Conservation (phyloP, 192 early-diverging fungal genomes). For the Podila verticillata region DNA sequence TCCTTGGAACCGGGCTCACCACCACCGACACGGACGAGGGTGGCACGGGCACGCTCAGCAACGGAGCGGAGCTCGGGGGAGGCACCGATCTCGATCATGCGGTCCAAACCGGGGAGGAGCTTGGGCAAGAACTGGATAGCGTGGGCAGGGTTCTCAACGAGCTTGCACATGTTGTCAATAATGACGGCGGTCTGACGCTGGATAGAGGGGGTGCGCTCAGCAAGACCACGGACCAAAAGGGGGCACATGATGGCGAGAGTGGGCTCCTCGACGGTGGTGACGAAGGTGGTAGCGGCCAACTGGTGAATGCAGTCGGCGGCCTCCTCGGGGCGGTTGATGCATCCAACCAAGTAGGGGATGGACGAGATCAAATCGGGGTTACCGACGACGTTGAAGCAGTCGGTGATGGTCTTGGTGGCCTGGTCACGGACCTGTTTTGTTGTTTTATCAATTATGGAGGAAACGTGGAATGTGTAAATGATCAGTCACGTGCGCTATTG, state of each 20-base stretch:
- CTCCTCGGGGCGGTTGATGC: constrained; percentile 82
- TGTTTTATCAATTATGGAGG: background rate
- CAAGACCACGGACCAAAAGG: constrained; percentile 74
- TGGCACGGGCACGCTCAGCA: constrained; percentile 73
- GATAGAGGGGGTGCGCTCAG: constrained; percentile 75
- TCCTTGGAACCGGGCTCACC: constrained; percentile 57
- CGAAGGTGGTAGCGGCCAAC: constrained; percentile 84
- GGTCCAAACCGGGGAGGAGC: constrained; percentile 80
- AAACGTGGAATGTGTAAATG: background rate
- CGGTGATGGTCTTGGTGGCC: constrained; percentile 72
- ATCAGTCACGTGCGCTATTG: constrained; percentile 8
- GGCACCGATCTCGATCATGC: constrained; percentile 77
- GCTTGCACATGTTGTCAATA: constrained; percentile 93
- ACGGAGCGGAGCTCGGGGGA: constrained; percentile 82
- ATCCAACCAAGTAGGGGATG: constrained; percentile 76
- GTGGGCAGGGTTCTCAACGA: constrained; percentile 84
- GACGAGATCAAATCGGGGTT: constrained; percentile 85
- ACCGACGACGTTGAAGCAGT: constrained; percentile 74
- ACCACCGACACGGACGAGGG: constrained; percentile 73
- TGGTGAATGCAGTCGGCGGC: constrained; percentile 81
- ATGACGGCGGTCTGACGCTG: constrained; percentile 81
- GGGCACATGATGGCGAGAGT: constrained; percentile 86
- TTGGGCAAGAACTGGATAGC: constrained; percentile 83
- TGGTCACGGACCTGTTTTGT: constrained; percentile 37
- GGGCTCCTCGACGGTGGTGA: constrained; percentile 78